phyloP scores from a whole-genome alignment of 176 grass and related monocot species.

The bread wheat (Triticum aestivum) region DNA sequence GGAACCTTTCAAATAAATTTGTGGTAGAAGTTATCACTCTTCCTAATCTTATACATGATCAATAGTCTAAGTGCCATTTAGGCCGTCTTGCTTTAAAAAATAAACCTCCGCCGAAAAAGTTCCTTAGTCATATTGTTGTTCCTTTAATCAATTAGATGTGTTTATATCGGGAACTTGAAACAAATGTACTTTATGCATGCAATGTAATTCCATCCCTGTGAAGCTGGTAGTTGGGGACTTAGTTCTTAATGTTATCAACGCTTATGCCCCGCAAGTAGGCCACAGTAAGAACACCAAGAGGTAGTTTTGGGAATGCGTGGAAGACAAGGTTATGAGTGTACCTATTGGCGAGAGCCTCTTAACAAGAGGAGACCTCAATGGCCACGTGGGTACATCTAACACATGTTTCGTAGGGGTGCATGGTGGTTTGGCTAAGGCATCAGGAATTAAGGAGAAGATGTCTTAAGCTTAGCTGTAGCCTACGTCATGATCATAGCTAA shows the following conservation, averaged over 20 bases:
- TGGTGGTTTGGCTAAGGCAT: not conserved
- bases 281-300: not conserved
- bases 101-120: not conserved
- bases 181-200: slow-evolving; percentile 8
- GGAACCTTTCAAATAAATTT: not conserved
- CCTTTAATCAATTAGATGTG: not conserved
- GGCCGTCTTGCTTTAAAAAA: not conserved
- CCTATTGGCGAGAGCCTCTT: no score
- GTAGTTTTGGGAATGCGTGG: not conserved
- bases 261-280: no score
- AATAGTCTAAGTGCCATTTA: not conserved
- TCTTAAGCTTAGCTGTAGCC: no score
- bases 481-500: not conserved
- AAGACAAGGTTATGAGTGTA: not conserved
- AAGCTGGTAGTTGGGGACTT: not conserved
- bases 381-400: not conserved
- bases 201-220: not conserved
- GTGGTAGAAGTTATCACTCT: not conserved
- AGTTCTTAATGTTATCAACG: not conserved
- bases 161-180: not conserved
- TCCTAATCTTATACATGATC: not conserved
- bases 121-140: not conserved
- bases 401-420: not conserved
- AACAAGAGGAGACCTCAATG: not conserved
- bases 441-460: no score